A percentile compares a stretch with the other conserved stretches of the same genome.
phyloP scores from a whole-genome alignment of 75 land plant genomes.

The Pinus albicaulis region DNA sequence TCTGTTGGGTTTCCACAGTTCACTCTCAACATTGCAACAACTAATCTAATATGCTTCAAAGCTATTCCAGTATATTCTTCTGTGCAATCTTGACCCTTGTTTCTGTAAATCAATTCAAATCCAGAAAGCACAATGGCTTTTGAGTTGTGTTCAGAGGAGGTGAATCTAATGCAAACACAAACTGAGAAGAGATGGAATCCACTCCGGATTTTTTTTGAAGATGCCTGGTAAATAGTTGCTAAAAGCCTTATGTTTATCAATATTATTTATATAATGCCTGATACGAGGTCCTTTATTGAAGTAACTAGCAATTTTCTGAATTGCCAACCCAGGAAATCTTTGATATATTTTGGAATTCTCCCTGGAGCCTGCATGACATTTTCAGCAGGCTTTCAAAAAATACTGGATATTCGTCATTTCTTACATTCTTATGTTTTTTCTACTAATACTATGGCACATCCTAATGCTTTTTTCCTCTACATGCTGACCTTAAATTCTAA shows the following conservation, averaged over 20 bases:
- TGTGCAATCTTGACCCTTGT: not conserved
- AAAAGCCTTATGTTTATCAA: not conserved
- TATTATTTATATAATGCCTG: not conserved
- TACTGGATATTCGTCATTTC: not conserved
- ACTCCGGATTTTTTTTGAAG: constrained; percentile 5
- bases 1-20: not conserved
- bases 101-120: not conserved
- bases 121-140: constrained; percentile 3
- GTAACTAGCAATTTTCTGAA: not conserved
- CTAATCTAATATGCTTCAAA: not conserved
- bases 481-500: not conserved
- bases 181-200: not conserved
- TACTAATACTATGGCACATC: too few species aligned
- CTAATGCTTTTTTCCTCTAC: too few species aligned
- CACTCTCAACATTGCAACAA: not conserved
- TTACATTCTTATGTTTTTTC: too few species aligned
- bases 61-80: not conserved
- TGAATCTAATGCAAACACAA: not conserved
- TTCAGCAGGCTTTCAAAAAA: not conserved
- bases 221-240: not conserved
- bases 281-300: not conserved
- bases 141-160: constrained; percentile 3
- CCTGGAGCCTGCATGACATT: not conserved
- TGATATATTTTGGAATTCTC: not conserved
- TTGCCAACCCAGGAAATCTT: too few species aligned